These are phyloP conservation scores for Mycosphaerella arachidis DNA, from an alignment of 2,329 filamentous ascomycete species.

Conservation along the genomic window DNA sequence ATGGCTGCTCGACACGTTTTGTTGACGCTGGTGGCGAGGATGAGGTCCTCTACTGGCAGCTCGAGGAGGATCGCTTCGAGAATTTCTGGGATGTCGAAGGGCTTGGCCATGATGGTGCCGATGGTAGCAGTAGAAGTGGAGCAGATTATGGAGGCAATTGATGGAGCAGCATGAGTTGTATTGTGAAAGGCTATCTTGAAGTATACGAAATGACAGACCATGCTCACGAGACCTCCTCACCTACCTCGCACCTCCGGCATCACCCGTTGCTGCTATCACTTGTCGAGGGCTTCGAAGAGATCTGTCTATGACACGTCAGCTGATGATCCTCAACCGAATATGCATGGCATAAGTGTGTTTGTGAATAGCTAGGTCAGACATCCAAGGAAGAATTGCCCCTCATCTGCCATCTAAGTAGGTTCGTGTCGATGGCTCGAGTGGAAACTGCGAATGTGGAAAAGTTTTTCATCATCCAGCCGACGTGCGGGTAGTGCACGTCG, in stretches of 20 bases:
- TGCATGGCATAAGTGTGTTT: not conserved
- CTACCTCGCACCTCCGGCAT: not conserved
- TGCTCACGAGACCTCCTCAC: not conserved
- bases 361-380: slow-evolving; percentile 31
- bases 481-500: slow-evolving; percentile 6
- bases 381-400: slow-evolving; percentile 40
- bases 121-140: not conserved
- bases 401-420: slow-evolving; percentile 37
- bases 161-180: not conserved
- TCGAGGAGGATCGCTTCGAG: not conserved
- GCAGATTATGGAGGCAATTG: not conserved
- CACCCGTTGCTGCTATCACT: not conserved
- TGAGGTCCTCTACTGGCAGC: not conserved
- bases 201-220: not conserved
- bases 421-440: slow-evolving; percentile 54
- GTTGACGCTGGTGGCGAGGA: not conserved
- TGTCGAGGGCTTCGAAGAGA: not conserved
- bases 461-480: slow-evolving; percentile 37
- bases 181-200: not conserved
- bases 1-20: not conserved
- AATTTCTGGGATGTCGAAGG: not conserved
- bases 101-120: not conserved
- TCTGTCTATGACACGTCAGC: not conserved
- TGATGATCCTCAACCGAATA: not conserved
- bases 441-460: slow-evolving; percentile 83